Evolutionary conservation across 495 filamentous ascomycete genomes (phyloP).

Genomic region (Tuber microsphaerosporum): DNA sequence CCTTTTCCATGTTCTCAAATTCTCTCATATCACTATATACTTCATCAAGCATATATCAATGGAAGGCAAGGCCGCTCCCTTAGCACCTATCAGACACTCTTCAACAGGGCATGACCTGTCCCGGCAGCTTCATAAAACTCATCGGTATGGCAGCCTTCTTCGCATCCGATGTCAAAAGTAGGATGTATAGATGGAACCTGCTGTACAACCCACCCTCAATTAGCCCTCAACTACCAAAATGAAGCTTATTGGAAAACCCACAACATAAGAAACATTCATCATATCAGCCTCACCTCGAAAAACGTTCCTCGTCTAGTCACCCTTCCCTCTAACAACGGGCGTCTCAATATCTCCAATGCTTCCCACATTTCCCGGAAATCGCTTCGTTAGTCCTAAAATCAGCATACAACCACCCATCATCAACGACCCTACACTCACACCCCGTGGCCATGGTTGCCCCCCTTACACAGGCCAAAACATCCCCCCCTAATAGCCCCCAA

Average conservation of each 20-base stretch:
- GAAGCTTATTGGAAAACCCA: not conserved
- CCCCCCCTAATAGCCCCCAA: conserved; percentile 49
- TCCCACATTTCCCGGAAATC: not conserved
- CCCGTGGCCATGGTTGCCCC: conserved; percentile 58
- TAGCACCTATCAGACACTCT: not conserved
- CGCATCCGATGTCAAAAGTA: not conserved
- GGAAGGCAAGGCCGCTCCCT: not conserved
- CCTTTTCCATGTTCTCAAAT: not conserved
- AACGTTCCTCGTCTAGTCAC: not conserved
- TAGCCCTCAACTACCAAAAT: not conserved
- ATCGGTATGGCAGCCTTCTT: not conserved
- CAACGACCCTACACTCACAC: not conserved
- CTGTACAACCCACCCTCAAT: not conserved
- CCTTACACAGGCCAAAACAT: conserved; percentile 53
- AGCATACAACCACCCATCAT: not conserved
- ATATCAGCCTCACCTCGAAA: not conserved
- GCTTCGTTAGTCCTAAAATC: not conserved
- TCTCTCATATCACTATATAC: not conserved
- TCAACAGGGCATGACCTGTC: not conserved
- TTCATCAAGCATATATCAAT: not conserved
- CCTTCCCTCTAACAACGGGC: not conserved
- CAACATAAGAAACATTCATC: not conserved
- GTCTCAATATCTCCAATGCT: not conserved
- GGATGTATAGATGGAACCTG: conserved; percentile 1
- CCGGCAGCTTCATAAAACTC: not conserved